Evolutionary conservation across 2,329 filamentous ascomycete species (phyloP).

Genomic region (Colletotrichum paranaense): DNA sequence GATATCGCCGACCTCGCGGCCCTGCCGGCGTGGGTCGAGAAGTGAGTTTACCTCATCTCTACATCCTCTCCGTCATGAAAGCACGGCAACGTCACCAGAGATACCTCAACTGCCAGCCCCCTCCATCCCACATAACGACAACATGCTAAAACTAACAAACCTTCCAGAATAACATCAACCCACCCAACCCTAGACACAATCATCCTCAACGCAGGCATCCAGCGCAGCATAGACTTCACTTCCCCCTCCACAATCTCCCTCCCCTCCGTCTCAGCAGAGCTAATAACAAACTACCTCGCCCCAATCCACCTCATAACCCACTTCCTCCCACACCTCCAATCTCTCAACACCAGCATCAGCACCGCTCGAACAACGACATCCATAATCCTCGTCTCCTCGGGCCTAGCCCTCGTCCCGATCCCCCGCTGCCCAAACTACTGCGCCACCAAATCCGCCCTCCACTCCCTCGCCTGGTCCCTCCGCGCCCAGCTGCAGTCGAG

Average conservation of each 20-base stretch:
- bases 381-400: constrained; percentile 52
- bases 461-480: constrained; percentile 57
- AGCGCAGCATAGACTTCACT: constrained; percentile 59
- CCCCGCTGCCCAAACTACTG: constrained; percentile 62
- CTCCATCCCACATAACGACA: background rate
- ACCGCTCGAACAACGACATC: constrained; percentile 27
- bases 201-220: constrained; percentile 68
- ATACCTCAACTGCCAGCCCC: background rate
- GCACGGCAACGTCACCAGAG: background rate
- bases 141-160: background rate
- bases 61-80: background rate
- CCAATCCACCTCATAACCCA: constrained; percentile 56
- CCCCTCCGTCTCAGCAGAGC: constrained; percentile 50
- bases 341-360: constrained; percentile 30
- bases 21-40: constrained; percentile 54
- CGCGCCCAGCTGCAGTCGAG: constrained; percentile 52
- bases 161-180: constrained; percentile 44
- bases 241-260: constrained; percentile 51
- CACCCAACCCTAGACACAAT: constrained; percentile 66
- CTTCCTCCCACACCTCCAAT: constrained; percentile 57
- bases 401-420: constrained; percentile 59
- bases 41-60: constrained; percentile 41
- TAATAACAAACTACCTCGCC: constrained; percentile 60
- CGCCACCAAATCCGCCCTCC: constrained; percentile 64
- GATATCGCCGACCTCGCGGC: constrained; percentile 57